These are phyloP conservation scores for Sequoiadendron giganteum DNA, from an alignment of 75 land plant genomes.

Conservation along the genomic window DNA sequence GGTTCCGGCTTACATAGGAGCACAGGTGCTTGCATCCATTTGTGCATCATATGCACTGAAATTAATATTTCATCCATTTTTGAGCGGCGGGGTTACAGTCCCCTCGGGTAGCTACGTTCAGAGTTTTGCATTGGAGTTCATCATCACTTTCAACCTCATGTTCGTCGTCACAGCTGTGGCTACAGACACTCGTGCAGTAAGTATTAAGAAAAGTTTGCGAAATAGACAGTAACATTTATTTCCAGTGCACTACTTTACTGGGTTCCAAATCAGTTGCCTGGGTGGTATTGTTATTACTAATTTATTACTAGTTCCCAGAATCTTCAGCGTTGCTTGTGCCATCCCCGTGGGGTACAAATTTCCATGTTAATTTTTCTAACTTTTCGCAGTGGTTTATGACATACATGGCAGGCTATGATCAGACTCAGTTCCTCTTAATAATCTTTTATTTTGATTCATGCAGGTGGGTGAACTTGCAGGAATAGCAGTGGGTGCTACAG, in stretches of 20 bases:
- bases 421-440: not conserved
- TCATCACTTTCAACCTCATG: slow-evolving; percentile 91
- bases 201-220: no score
- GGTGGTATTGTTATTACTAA: no score
- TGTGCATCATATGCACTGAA: slow-evolving; percentile 72
- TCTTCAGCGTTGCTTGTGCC: no score
- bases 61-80: slow-evolving; percentile 51
- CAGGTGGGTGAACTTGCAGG: slow-evolving; percentile 93
- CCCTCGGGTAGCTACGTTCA: slow-evolving; percentile 47
- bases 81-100: slow-evolving; percentile 82
- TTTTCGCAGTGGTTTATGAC: not conserved
- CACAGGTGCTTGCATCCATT: slow-evolving; percentile 76
- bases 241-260: not conserved
- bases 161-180: slow-evolving; percentile 92
- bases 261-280: not conserved
- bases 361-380: not conserved
- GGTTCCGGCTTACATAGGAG: slow-evolving; percentile 85
- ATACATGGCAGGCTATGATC: no score
- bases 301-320: no score
- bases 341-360: not conserved
- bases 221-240: not conserved
- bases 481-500: slow-evolving; percentile 92
- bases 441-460: not conserved
- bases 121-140: slow-evolving; percentile 76
- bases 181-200: slow-evolving; percentile 89